These are phyloP conservation scores for Fusarium cicatricum DNA, from an alignment of 2,329 filamentous ascomycete genomes.

Conservation along the genomic window DNA sequence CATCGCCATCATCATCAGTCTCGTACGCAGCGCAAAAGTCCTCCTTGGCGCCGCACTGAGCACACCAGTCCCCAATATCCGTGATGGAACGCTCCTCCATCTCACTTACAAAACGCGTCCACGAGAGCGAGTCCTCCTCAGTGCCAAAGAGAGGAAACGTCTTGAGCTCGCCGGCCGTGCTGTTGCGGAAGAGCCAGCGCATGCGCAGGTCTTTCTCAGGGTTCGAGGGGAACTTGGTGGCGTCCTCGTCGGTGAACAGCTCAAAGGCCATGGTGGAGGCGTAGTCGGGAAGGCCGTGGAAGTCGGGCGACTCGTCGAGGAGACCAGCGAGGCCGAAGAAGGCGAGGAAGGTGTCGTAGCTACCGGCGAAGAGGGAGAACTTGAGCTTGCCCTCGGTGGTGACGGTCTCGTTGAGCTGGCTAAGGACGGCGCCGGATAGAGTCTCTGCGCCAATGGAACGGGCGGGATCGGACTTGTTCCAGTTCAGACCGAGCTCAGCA, in stretches of 20 bases:
- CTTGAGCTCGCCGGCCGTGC: conserved; percentile 42
- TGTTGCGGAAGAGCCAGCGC: conserved; percentile 48
- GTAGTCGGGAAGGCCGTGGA: conserved; percentile 47
- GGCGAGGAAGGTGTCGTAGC: conserved; percentile 49
- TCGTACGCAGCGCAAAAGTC: conserved; percentile 47
- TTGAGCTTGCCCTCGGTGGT: conserved; percentile 43
- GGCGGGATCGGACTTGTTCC: conserved; percentile 41
- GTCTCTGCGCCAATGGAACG: conserved; percentile 46
- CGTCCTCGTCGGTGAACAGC: conserved; percentile 40
- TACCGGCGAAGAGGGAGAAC: conserved; percentile 46
- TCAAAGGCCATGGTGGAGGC: conserved; percentile 50
- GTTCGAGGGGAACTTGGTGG: conserved; percentile 39
- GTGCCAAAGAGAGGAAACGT: conserved; percentile 45
- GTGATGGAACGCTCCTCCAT: conserved; percentile 42
- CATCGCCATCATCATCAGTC: conserved; percentile 19
- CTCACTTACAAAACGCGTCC: conserved; percentile 41
- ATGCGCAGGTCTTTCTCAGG: conserved; percentile 41
- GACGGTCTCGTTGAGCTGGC: conserved; percentile 45
- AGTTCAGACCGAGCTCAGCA: conserved; percentile 45
- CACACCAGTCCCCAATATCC: conserved; percentile 45
- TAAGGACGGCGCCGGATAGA: conserved; percentile 43
- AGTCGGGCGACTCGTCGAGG: conserved; percentile 39
- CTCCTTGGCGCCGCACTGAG: conserved; percentile 37
- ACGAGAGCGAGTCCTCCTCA: conserved; percentile 41
- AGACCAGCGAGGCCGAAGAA: conserved; percentile 46